phyloP scores from a whole-genome alignment of 768 basidiomycete species.

The Epithele typhae region DNA sequence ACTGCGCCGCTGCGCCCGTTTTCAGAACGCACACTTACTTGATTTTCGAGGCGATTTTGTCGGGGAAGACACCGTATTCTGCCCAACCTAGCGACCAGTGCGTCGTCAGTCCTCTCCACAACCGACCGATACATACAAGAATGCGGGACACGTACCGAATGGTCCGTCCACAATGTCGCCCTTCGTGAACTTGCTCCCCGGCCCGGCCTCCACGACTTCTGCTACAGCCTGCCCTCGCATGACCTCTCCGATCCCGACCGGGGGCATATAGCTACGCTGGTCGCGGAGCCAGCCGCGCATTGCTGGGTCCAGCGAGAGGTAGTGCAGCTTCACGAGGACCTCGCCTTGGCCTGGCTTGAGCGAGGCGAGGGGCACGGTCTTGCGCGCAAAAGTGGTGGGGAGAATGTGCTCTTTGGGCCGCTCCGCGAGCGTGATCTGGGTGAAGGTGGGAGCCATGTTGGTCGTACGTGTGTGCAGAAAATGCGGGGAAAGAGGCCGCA shows the following conservation, averaged over 20 bases:
- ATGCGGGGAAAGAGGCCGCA: no score
- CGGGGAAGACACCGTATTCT: slow-evolving; percentile 64
- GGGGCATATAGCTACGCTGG: slow-evolving; percentile 63
- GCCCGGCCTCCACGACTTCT: slow-evolving; percentile 55
- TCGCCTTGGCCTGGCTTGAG: slow-evolving; percentile 50
- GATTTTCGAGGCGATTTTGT: slow-evolving; percentile 46
- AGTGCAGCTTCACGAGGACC: slow-evolving; percentile 74
- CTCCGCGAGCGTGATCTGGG: slow-evolving; percentile 69
- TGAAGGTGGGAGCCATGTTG: slow-evolving; percentile 34
- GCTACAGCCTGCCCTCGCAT: slow-evolving; percentile 75
- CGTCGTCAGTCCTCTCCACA: neutral
- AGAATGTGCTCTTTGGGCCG: slow-evolving; percentile 68
- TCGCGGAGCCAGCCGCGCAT: slow-evolving; percentile 84
- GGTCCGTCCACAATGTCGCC: slow-evolving; percentile 68
- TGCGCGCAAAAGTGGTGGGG: slow-evolving; percentile 67
- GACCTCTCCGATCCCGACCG: slow-evolving; percentile 45
- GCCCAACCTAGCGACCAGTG: slow-evolving; percentile 62
- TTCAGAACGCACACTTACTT: slow-evolving; percentile 54
- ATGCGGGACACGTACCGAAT: slow-evolving; percentile 45
- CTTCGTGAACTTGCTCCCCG: slow-evolving; percentile 46
- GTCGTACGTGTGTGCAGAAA: no score
- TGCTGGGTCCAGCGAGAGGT: slow-evolving; percentile 81
- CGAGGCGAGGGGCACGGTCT: slow-evolving; percentile 46
- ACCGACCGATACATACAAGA: neutral
- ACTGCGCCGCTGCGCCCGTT: no score